Conservation (phyloP, 208 protist genomes). For the Trypanosoma grayi region DNA sequence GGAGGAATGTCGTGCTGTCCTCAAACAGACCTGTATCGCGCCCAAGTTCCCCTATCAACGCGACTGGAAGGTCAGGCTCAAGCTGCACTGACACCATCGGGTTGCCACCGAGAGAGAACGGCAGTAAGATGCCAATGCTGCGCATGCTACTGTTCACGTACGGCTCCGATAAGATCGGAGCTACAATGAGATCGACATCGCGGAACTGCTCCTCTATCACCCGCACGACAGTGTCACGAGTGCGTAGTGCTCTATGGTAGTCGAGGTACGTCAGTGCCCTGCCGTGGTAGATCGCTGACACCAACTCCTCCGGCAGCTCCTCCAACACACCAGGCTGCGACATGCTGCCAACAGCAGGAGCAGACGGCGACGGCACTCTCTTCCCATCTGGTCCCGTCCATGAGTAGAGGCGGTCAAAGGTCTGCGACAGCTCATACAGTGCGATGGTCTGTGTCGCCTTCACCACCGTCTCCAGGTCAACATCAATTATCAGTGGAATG, state of each 20-base stretch:
- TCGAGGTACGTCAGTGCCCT: slow-evolving; percentile 45
- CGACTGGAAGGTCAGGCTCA: slow-evolving; percentile 58
- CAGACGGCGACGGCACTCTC: neutral
- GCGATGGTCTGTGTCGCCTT: slow-evolving; percentile 63
- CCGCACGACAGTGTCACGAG: slow-evolving; percentile 77
- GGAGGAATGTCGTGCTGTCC: slow-evolving; percentile 71
- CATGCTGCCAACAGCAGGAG: neutral
- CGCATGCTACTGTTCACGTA: slow-evolving; percentile 66
- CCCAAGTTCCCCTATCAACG: slow-evolving; percentile 74
- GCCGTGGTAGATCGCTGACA: slow-evolving; percentile 52
- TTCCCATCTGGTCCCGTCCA: neutral
- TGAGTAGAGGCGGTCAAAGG: slow-evolving; percentile 52
- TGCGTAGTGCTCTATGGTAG: slow-evolving; percentile 74
- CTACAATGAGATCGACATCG: slow-evolving; percentile 80
- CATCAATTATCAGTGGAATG: slow-evolving; percentile 73
- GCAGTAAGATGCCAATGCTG: slow-evolving; percentile 60
- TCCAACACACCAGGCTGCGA: slow-evolving; percentile 44
- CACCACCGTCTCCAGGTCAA: slow-evolving; percentile 68
- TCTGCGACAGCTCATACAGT: slow-evolving; percentile 66
- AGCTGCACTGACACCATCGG: slow-evolving; percentile 83
- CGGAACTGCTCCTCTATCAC: slow-evolving; percentile 81
- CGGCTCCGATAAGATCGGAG: slow-evolving; percentile 71
- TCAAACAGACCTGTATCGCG: slow-evolving; percentile 83
- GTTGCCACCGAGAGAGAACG: slow-evolving; percentile 81
- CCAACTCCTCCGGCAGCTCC: slow-evolving; percentile 60